These are phyloP conservation scores for Tritrichomonas foetus DNA, from an alignment of 208 protist species.

Conservation along the genomic window DNA sequence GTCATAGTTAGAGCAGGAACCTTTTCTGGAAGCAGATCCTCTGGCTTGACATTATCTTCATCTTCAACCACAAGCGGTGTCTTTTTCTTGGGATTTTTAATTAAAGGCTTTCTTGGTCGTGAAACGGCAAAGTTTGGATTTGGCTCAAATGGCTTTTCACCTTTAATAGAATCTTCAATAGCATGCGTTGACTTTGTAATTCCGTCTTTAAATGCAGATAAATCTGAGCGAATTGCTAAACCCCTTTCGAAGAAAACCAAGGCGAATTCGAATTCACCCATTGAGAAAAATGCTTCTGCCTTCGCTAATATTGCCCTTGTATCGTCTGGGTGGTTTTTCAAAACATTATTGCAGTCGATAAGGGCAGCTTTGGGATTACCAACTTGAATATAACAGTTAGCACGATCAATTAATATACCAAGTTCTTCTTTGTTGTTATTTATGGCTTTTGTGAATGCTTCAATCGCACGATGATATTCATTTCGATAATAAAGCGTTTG, in stretches of 20 bases:
- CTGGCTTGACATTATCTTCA: background rate
- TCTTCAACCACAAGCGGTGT: background rate
- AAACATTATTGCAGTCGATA: background rate
- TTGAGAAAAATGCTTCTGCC: constrained; percentile 31
- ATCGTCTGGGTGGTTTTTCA: background rate
- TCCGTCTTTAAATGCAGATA: background rate
- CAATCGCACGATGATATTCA: constrained; percentile 24
- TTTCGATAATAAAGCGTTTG: background rate
- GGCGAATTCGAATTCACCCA: constrained; percentile 33
- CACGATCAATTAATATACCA: background rate
- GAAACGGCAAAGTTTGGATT: constrained; percentile 22
- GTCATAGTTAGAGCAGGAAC: background rate
- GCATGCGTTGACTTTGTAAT: background rate
- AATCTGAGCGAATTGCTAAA: background rate
- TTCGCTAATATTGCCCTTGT: constrained; percentile 22
- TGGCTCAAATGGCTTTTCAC: constrained; percentile 23
- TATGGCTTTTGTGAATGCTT: constrained; percentile 3
- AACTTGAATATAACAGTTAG: constrained; percentile 35
- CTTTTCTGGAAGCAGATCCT: background rate
- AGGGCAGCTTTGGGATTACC: background rate
- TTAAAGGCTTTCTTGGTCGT: background rate
- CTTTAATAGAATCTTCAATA: background rate
- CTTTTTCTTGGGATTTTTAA: background rate
- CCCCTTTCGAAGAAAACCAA: constrained; percentile 30
- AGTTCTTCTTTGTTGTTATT: background rate